Percentiles rank a stretch among this genome's conserved stretches.
phyloP scores from a whole-genome alignment of 2,329 filamentous ascomycete species.

The Pyrenochaeta sp. region DNA sequence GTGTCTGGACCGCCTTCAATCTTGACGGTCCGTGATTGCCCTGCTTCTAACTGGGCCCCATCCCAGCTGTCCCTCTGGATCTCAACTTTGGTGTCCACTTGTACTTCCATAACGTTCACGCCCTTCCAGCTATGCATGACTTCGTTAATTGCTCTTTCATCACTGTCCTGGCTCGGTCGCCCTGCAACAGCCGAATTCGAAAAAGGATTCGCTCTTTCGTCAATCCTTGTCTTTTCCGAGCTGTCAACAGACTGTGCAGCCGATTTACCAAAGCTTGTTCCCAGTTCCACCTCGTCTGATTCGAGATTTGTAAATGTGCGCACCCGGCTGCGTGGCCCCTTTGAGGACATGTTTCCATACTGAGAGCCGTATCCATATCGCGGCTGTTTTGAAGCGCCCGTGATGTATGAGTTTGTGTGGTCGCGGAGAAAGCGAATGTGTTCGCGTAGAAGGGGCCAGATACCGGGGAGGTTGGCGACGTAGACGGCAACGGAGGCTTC shows the following conservation, averaged over 20 bases:
- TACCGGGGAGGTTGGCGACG: constrained; percentile 63
- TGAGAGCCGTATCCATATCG: constrained; percentile 28
- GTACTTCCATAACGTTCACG: constrained; percentile 24
- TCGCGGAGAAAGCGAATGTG: constrained; percentile 48
- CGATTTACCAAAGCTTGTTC: constrained; percentile 17
- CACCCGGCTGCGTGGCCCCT: constrained; percentile 15
- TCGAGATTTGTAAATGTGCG: constrained; percentile 13
- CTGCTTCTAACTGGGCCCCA: constrained; percentile 5
- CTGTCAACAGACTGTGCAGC: constrained; percentile 13
- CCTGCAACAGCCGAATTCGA: constrained; percentile 1
- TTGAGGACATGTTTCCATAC: constrained; percentile 25
- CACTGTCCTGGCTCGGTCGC: constrained; percentile 24
- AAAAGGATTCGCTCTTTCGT: constrained; percentile 14
- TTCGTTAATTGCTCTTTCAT: constrained; percentile 25
- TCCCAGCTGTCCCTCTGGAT: constrained; percentile 33
- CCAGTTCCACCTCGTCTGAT: constrained; percentile 35
- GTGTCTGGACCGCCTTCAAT: constrained; percentile 15
- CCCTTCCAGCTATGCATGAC: constrained; percentile 16
- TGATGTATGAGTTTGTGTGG: constrained; percentile 26
- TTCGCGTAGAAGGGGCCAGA: constrained; percentile 62
- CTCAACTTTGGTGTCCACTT: constrained; percentile 40
- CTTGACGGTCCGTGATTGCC: constrained; percentile 7
- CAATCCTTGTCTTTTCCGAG: constrained; percentile 5
- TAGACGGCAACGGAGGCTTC: constrained; percentile 63
- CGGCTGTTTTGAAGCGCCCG: constrained; percentile 18